Percentiles rank a stretch among this genome's conserved stretches.
Evolutionary conservation across 2,329 filamentous ascomycete species (phyloP).

Genomic region (Hymenoscyphus repandus): DNA sequence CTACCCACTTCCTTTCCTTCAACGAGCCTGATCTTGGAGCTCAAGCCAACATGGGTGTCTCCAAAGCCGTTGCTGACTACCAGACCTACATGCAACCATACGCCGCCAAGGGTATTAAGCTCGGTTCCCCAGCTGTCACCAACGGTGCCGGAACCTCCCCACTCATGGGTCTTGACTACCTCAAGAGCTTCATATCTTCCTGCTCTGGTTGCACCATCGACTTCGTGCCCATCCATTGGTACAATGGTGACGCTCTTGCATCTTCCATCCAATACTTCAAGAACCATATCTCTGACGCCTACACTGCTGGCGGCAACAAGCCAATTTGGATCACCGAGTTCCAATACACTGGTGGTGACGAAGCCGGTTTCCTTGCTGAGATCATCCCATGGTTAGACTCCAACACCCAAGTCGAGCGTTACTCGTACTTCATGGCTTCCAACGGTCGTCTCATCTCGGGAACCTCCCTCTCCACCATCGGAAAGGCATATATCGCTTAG

Average conservation of each 20-base stretch:
- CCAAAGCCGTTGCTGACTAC: conserved; percentile 36
- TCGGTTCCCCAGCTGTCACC: conserved; percentile 44
- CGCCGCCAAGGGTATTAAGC: conserved; percentile 35
- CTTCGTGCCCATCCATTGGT: conserved; percentile 44
- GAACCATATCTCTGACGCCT: conserved; percentile 37
- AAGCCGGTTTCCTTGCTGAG: conserved; percentile 36
- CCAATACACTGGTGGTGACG: conserved; percentile 30
- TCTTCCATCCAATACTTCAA: conserved; percentile 37
- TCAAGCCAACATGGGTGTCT: conserved; percentile 48
- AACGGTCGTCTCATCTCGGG: conserved; percentile 31
- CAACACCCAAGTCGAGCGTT: conserved; percentile 34
- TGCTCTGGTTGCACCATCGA: conserved; percentile 41
- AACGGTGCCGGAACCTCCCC: conserved; percentile 33
- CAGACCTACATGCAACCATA: conserved; percentile 41
- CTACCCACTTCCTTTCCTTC: conserved; percentile 58
- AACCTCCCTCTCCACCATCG: conserved; percentile 5
- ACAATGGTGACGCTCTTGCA: conserved; percentile 31
- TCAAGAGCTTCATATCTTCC: conserved; percentile 37
- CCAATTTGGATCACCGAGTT: conserved; percentile 45
- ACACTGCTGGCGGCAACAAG: conserved; percentile 31
- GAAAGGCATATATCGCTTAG: conserved; percentile 3
- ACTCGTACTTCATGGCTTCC: conserved; percentile 35
- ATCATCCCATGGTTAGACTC: conserved; percentile 41
- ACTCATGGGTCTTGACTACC: conserved; percentile 38
- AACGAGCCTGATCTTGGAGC: conserved; percentile 62